Evolutionary conservation across 2,329 filamentous ascomycete species (phyloP).

Genomic region (Tolypocladium endophyticum): DNA sequence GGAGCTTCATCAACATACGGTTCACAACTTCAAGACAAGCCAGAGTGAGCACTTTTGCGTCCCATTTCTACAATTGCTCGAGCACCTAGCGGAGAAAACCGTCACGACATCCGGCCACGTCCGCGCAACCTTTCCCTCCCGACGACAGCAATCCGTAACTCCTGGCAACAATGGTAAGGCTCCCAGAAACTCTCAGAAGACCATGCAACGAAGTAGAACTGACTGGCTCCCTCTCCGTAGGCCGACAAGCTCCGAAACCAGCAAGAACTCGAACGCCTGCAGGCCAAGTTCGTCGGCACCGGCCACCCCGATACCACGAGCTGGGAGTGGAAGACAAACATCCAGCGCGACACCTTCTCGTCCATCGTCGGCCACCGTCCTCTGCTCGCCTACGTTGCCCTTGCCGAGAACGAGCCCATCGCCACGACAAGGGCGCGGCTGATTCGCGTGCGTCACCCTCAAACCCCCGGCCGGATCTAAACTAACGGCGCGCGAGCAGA

Average conservation of each 20-base stretch:
- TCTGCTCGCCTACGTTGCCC: slow-evolving; percentile 76
- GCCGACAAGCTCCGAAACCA: slow-evolving; percentile 97
- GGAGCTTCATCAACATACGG: neutral
- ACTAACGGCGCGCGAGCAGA: slow-evolving; percentile 27
- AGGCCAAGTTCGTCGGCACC: slow-evolving; percentile 91
- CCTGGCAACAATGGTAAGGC: slow-evolving; percentile 12
- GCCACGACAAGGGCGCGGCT: slow-evolving; percentile 71
- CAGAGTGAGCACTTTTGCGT: neutral
- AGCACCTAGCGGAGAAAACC: neutral
- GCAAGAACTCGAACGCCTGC: slow-evolving; percentile 93
- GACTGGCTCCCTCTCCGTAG: slow-evolving; percentile 25
- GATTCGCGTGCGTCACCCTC: slow-evolving; percentile 50
- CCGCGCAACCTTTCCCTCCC: neutral
- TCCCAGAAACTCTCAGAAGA: neutral
- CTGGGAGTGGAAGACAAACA: slow-evolving; percentile 96
- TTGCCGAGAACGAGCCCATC: slow-evolving; percentile 77
- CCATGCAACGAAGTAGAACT: neutral
- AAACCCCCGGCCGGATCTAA: neutral
- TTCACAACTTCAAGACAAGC: neutral
- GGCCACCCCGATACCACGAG: slow-evolving; percentile 94
- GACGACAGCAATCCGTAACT: neutral
- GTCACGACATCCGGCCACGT: neutral
- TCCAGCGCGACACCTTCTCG: slow-evolving; percentile 84
- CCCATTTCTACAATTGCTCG: too few species aligned
- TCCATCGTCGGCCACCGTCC: slow-evolving; percentile 85